Conservation (phyloP, 768 basidiomycete species). For the Filobasidium floriforme region DNA sequence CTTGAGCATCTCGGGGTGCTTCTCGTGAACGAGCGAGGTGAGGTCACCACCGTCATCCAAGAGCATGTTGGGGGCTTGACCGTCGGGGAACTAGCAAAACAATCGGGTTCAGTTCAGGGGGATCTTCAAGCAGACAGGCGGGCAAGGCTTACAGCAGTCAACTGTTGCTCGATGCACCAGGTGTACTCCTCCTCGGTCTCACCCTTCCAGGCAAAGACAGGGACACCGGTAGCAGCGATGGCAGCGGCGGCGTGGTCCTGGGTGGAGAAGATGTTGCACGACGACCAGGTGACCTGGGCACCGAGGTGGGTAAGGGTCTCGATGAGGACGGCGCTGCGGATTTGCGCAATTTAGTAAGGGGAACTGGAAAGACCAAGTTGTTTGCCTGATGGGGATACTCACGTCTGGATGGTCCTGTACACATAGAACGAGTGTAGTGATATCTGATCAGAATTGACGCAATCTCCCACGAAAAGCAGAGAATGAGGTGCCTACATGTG, state of each 20-base stretch:
- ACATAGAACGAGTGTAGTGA: too few species aligned
- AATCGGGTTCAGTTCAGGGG: background rate
- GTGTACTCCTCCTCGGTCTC: conserved; percentile 97
- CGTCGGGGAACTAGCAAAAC: conserved; percentile 56
- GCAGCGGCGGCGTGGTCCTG: conserved; percentile 99
- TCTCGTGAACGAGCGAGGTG: conserved; percentile 88
- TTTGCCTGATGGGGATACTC: conserved; percentile 8
- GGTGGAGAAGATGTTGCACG: conserved; percentile 99
- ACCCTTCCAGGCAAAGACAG: conserved; percentile 99
- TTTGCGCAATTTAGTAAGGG: background rate
- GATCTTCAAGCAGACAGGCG: background rate
- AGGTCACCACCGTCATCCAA: conserved; percentile 98
- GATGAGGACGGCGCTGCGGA: conserved; percentile 81
- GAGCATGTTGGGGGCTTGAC: conserved; percentile 91
- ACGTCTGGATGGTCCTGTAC: conserved; percentile 22
- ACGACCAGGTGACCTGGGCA: conserved; percentile 97
- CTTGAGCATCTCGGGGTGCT: conserved; percentile 77
- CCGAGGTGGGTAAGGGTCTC: conserved; percentile 93
- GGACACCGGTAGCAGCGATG: conserved; percentile 95
- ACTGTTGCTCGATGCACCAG: conserved; percentile 97
- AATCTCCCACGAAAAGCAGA: too few species aligned
- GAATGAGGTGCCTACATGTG: conserved; percentile 57
- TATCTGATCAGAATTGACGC: too few species aligned
- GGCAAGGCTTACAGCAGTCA: conserved; percentile 51
- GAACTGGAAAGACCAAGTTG: background rate